phyloP scores from a whole-genome alignment of 208 protist species.

The Leishmania braziliensis region DNA sequence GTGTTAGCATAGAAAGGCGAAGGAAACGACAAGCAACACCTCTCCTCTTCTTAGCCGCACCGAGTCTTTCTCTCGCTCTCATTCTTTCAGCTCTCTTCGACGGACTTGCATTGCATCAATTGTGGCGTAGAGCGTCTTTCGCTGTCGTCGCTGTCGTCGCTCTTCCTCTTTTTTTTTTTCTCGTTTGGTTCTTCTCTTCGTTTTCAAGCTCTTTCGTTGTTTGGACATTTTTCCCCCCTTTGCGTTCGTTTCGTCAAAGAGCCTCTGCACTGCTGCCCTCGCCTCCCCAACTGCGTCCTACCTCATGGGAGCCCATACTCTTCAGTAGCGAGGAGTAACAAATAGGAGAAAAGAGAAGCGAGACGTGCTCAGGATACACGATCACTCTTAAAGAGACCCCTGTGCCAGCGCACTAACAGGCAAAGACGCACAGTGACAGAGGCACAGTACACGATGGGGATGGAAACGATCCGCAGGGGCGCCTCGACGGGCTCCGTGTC shows the following conservation, averaged over 20 bases:
- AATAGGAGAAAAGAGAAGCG: neutral
- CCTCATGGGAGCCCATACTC: neutral
- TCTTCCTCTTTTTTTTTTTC: slow-evolving; percentile 8
- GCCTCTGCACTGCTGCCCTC: neutral
- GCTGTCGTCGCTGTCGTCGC: neutral
- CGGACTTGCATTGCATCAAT: neutral
- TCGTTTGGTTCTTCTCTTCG: neutral
- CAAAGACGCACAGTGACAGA: neutral
- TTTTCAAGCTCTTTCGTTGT: neutral
- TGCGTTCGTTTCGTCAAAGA: neutral
- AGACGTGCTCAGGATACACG: neutral
- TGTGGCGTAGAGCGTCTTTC: neutral
- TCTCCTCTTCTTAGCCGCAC: neutral
- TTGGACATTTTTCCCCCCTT: neutral
- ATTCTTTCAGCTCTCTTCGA: neutral
- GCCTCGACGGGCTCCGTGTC: neutral
- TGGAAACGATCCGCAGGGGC: slow-evolving; percentile 2
- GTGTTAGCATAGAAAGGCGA: neutral
- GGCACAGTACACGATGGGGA: slow-evolving; percentile 8
- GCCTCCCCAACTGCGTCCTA: neutral
- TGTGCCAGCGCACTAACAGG: slow-evolving; percentile 15
- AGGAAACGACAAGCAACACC: neutral
- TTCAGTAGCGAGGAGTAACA: neutral
- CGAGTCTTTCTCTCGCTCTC: neutral
- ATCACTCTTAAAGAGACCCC: neutral